These are phyloP conservation scores for Xylariomycetidae sp. DNA, from an alignment of 2,329 filamentous ascomycete genomes.

Conservation along the genomic window DNA sequence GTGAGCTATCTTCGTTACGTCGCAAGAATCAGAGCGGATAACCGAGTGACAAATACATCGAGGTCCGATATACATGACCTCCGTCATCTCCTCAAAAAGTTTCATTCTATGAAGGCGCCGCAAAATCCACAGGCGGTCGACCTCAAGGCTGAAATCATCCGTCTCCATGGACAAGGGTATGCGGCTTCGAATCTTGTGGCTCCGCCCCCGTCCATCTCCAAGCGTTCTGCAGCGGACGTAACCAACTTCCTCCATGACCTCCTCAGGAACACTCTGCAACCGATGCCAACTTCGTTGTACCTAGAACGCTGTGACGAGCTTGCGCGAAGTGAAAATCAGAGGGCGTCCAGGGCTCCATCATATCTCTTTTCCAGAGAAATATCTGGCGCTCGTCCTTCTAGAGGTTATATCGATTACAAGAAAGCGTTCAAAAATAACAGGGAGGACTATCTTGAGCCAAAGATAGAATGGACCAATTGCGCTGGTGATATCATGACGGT, in stretches of 20 bases:
- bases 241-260: slow-evolving; percentile 34
- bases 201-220: slow-evolving; percentile 16
- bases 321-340: slow-evolving; percentile 19
- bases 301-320: slow-evolving; percentile 27
- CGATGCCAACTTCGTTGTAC: slow-evolving; percentile 21
- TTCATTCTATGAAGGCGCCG: too few relatives aligned
- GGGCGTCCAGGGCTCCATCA: slow-evolving; percentile 30
- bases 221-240: slow-evolving; percentile 29
- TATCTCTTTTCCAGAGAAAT: slow-evolving; percentile 47
- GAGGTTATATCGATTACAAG: slow-evolving; percentile 39
- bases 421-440: slow-evolving; percentile 38
- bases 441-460: slow-evolving; percentile 48
- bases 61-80: slow-evolving; percentile 18
- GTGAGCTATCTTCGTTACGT: slow-evolving; percentile 18
- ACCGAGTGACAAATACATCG: slow-evolving; percentile 1
- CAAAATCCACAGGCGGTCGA: too few relatives aligned
- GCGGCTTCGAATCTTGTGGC: slow-evolving; percentile 6
- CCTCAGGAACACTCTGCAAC: slow-evolving; percentile 14
- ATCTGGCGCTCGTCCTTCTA: slow-evolving; percentile 37
- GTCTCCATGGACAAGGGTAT: slow-evolving; percentile 16
- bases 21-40: slow-evolving; percentile 20
- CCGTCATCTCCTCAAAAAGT: slow-evolving; percentile 24
- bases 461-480: slow-evolving; percentile 55
- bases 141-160: slow-evolving; percentile 11
- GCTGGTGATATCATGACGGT: slow-evolving; percentile 58